Base-by-base conservation (phyloP, 2,329 filamentous ascomycete genomes). In the Alternaria ventricosa region DNA sequence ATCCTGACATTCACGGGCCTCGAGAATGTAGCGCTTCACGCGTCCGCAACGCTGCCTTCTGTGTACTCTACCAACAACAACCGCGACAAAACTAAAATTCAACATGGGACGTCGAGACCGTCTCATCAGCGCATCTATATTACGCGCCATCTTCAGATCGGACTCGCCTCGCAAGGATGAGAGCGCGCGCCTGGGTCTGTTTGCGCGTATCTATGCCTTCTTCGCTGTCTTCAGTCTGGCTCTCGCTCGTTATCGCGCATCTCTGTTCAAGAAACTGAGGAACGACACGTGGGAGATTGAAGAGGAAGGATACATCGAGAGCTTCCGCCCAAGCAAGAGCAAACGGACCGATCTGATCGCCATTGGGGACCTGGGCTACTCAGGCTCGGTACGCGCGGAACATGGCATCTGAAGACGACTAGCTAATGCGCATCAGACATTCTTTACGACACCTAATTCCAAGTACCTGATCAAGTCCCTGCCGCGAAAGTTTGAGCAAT, bases 381-480 rank as follows among this genome's bases (percentile, higher is more conserved):
- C 89, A 27, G 91, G 91, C 53, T 92, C 90, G 22, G 85, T 88
- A 77, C 18, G 75, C 66, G 25, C 59, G 30, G 44, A 15, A 18
- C 9, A 30, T 57, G n/a, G 23, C n/a, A 60, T 25, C 22, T 4
- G 12, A 41, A 43, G 6, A 2, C 63, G n/a, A 23, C 27, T 12
- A 12, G 36, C 68, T 70, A 65, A 73, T 20, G 45, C 18, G 9
- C 56, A 22, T 11, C 61, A 87, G 80, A 92, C 90, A 0, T 93
- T 93, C 79, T 92, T 92, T 78, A 86, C 84, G 5, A 93, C 91
- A 0, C 78, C 82, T 4, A 87, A 93, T 69, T 84, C 83, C n/a
- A 87, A 87, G 67, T 93, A 87, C 72, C 84, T 93, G 9, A 83
- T 93, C 73, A 94, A 93, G 73, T 91, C 89, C 2, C 81, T 94